Evolutionary conservation across 2,329 filamentous ascomycete genomes (phyloP).

Genomic region (Aspergillus uvarum): DNA sequence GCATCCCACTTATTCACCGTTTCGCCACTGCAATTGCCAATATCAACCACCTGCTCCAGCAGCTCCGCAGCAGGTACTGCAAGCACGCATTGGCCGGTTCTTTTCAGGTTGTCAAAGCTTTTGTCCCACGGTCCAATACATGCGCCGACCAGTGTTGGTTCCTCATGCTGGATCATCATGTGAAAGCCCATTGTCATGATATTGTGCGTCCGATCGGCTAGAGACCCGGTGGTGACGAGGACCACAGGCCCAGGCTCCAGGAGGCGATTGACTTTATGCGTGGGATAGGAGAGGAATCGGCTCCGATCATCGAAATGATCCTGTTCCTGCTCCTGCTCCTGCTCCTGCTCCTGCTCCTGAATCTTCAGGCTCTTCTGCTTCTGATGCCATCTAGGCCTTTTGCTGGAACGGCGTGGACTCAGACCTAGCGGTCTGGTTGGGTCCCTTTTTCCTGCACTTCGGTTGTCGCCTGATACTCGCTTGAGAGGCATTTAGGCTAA

Average conservation of each 20-base stretch:
- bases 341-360: neutral
- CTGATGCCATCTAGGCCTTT: neutral
- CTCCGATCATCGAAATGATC: neutral
- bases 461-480: neutral
- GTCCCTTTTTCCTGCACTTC: neutral
- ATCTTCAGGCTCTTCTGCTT: neutral
- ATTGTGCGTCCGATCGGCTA: conserved; percentile 6
- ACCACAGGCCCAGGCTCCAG: conserved; percentile 5
- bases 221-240: conserved; percentile 2
- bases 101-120: conserved; percentile 3
- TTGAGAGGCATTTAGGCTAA: neutral
- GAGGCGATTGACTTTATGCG: conserved; percentile 5
- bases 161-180: conserved; percentile 8
- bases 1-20: conserved; percentile 3
- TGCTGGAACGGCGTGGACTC: neutral
- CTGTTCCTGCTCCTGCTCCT: neutral
- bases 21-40: conserved; percentile 8
- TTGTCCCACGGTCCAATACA: conserved; percentile 8
- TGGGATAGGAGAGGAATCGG: conserved; percentile 6
- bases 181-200: conserved; percentile 9
- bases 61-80: conserved; percentile 4
- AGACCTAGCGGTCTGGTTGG: neutral
- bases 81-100: conserved; percentile 6
- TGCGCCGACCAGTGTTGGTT: conserved; percentile 6
- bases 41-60: conserved; percentile 2